phyloP scores from a whole-genome alignment of 768 basidiomycete genomes.

The Lentinula aciculospora region DNA sequence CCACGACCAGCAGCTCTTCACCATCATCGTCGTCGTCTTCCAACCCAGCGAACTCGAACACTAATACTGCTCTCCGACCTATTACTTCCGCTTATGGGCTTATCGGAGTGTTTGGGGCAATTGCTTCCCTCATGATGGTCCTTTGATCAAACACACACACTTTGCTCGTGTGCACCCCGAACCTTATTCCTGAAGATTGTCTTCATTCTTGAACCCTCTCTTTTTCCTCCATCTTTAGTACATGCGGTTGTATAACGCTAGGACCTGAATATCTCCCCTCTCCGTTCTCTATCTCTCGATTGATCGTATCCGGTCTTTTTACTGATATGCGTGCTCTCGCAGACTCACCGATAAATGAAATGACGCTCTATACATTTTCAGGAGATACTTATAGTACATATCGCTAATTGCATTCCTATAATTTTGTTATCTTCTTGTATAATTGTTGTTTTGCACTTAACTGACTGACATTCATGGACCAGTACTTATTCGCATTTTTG shows the following conservation, averaged over 20 bases:
- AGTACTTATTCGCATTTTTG: neutral
- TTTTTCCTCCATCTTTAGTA: neutral
- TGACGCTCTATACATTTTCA: neutral
- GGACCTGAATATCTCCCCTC: neutral
- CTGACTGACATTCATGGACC: neutral
- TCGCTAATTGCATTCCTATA: neutral
- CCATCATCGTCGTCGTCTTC: neutral
- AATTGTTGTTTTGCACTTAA: neutral
- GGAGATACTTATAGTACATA: neutral
- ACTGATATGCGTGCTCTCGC: neutral
- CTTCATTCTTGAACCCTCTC: neutral
- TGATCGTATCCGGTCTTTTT: neutral
- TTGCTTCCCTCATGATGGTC: neutral
- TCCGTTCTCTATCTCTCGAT: neutral
- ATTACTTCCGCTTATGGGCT: neutral
- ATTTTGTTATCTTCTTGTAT: neutral
- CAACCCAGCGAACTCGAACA: neutral
- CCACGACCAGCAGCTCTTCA: slow-evolving; percentile 12
- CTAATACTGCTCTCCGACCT: neutral
- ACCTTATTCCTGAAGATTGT: neutral
- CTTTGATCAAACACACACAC: neutral
- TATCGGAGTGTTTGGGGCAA: neutral
- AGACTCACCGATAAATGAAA: neutral
- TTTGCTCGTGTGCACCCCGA: neutral
- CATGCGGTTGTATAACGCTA: too few species aligned